Evolutionary conservation across 768 basidiomycete genomes (phyloP).

Genomic region (Lactifluus hygrophoroides): DNA sequence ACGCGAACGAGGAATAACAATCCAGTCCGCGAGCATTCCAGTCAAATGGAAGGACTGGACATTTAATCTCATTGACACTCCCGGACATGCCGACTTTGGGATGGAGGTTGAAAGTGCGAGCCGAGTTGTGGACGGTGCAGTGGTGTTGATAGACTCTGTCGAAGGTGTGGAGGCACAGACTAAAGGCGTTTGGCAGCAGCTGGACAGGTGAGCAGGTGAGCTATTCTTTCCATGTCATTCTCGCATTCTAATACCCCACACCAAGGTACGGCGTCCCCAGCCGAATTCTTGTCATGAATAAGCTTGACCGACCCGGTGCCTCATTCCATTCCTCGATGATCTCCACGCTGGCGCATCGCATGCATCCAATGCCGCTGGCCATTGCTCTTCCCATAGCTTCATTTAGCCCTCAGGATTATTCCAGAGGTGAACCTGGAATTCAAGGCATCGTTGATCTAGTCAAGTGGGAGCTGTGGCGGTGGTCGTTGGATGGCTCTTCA

Average conservation of each 20-base stretch:
- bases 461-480: slow-evolving; percentile 78
- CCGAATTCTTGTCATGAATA: slow-evolving; percentile 77
- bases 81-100: slow-evolving; percentile 92
- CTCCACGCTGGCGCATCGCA: slow-evolving; percentile 65
- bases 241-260: slow-evolving; percentile 1
- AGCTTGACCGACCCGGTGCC: slow-evolving; percentile 80
- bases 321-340: slow-evolving; percentile 62
- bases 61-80: slow-evolving; percentile 85
- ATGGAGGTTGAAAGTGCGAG: slow-evolving; percentile 95
- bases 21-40: slow-evolving; percentile 87
- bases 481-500: slow-evolving; percentile 43
- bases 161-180: slow-evolving; percentile 91
- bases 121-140: slow-evolving; percentile 81
- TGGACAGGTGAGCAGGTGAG: slow-evolving; percentile 59
- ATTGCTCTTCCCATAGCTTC: slow-evolving; percentile 73
- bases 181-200: slow-evolving; percentile 78
- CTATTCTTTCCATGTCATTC: slow-evolving; percentile 17
- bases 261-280: slow-evolving; percentile 71
- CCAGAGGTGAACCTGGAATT: slow-evolving; percentile 73
- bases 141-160: slow-evolving; percentile 82
- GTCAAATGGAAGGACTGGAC: slow-evolving; percentile 79
- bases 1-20: slow-evolving; percentile 84
- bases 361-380: slow-evolving; percentile 66
- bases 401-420: slow-evolving; percentile 57
- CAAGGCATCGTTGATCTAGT: slow-evolving; percentile 77